phyloP scores from a whole-genome alignment of 1,284 basidiomycete species.

The Naganishia sp. region DNA sequence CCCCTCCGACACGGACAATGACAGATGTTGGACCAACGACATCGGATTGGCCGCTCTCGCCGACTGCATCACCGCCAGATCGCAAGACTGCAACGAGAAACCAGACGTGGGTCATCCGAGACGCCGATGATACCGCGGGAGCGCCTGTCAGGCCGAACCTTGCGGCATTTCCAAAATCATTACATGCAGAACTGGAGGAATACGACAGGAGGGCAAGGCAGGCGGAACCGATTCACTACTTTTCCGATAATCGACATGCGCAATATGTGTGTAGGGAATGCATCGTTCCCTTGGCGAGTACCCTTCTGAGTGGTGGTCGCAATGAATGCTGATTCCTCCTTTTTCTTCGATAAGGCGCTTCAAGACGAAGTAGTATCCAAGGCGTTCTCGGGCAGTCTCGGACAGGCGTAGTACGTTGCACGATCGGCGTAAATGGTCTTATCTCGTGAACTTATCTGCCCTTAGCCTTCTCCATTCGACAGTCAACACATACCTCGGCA shows the following conservation, averaged over 20 bases:
- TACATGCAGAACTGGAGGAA: conserved; percentile 11
- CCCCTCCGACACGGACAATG: conserved; percentile 14
- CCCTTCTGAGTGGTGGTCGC: too few species aligned
- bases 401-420: conserved; percentile 49
- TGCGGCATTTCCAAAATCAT: neutral
- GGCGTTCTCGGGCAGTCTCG: conserved; percentile 51
- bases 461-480: conserved; percentile 53
- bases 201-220: conserved; percentile 15
- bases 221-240: conserved; percentile 37
- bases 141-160: neutral
- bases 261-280: conserved; percentile 50
- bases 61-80: neutral
- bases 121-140: too few species aligned
- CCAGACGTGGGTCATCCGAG: neutral
- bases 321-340: too few species aligned
- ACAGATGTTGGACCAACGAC: neutral
- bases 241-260: conserved; percentile 42
- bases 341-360: too few species aligned
- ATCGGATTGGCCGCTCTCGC: neutral
- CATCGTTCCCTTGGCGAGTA: conserved; percentile 44
- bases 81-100: neutral
- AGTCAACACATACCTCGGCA: conserved; percentile 51
- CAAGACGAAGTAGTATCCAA: conserved; percentile 53
- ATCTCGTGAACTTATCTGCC: neutral
- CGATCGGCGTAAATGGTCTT: neutral